Evolutionary conservation across 257 asterid genomes (phyloP), one percentile per base, ranked within the genome.

Genomic region (Gentiana dahurica): DNA sequence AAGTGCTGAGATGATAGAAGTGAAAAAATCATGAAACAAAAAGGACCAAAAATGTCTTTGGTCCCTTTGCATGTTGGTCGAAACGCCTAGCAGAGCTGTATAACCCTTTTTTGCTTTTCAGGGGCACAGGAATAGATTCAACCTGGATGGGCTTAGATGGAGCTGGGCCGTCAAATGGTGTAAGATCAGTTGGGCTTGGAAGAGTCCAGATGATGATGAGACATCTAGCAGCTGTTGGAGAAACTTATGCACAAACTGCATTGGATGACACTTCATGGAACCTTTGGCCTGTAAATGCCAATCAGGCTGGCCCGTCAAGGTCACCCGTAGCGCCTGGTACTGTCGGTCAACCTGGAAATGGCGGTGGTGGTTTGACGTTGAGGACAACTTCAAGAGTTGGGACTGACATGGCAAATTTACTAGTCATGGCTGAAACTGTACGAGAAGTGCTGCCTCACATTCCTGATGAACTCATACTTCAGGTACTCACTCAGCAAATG

Each of bases 121-220:
- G 87, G 79, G 80, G 78, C 60, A 41, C 79, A 0, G 82, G 84
- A 68, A 53, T 73, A 43, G 95, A 82, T 72, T 66, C 91, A 55
- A 75, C 77, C 64, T 86, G 94, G 95, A 61, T 75, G 71, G 69
- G 84, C 55, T 71, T 79, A 65, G 95, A 86, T 43, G 91, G 86
- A 56, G 88, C 91, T 34, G 86, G 95, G 52, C 82, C 87, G 1
- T 81, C 94, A 51, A 73, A 55, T n/a, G 60, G 75, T 44, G 54
- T 11, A 44, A 69, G 76, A 45, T 60, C 76, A 12, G 78, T 58
- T 4, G 87, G 95, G 64, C 65, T 86, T 51, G 81, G 88, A 49
- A 79, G 86, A 52, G 86, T 86, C 66, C 95, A 86, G 79, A 81
- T 78, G 93, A 84, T 86, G 80, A 84, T 86, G 95, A 79, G 95